A percentile compares a stretch with the other conserved stretches of the same genome.
phyloP scores from a whole-genome alignment of 2,329 filamentous ascomycete species.

The Pseudogymnoascus sp. region DNA sequence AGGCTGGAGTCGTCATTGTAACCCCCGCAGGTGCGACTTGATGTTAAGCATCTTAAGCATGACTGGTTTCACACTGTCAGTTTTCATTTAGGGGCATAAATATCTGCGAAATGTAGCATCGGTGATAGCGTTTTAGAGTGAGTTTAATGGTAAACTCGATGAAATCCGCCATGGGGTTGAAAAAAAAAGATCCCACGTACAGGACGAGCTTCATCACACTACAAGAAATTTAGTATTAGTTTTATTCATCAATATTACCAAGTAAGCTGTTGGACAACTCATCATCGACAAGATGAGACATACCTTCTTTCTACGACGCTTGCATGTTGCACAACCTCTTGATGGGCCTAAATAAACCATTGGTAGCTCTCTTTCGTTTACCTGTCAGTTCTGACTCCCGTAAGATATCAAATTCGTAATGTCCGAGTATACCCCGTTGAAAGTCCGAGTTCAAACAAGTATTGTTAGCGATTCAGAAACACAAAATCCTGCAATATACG shows the following conservation, averaged over 20 bases:
- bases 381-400: background rate
- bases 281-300: background rate
- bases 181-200: constrained; percentile 14
- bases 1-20: constrained; percentile 12
- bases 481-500: background rate
- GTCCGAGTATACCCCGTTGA: background rate
- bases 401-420: background rate
- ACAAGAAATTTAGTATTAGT: background rate
- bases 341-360: constrained; percentile 19
- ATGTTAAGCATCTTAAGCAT: constrained; percentile 19
- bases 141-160: background rate
- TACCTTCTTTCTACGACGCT: constrained; percentile 20
- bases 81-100: background rate
- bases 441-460: background rate
- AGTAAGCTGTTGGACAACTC: background rate
- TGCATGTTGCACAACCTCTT: constrained; percentile 21
- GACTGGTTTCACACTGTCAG: constrained; percentile 15
- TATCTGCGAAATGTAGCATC: background rate
- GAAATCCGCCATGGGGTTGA: background rate
- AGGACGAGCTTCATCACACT: constrained; percentile 23
- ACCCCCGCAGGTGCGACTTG: constrained; percentile 18
- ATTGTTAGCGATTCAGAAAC: background rate
- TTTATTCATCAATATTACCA: background rate
- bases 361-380: background rate
- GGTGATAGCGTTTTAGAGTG: background rate